Conservation (phyloP, 129 eudicot species). For the Dittrichia graveolens region DNA sequence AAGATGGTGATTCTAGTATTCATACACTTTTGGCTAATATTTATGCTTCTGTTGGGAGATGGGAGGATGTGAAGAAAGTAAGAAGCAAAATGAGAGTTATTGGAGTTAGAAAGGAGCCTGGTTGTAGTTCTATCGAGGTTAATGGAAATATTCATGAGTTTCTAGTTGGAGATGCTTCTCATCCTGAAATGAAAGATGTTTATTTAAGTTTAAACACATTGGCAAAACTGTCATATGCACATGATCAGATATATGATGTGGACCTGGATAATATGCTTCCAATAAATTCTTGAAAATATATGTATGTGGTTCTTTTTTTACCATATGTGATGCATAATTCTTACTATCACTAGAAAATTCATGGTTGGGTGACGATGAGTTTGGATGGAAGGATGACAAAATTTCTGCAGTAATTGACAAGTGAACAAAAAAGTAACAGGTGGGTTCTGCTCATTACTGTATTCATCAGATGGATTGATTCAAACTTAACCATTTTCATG, state of each 20-base stretch:
- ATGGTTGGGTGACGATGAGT: too few species aligned
- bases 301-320: too few species aligned
- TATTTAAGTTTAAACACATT: slow-evolving; percentile 24
- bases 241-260: slow-evolving; percentile 24
- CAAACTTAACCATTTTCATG: too few species aligned
- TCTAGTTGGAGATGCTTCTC: slow-evolving; percentile 37
- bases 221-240: slow-evolving; percentile 9
- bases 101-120: slow-evolving; percentile 53
- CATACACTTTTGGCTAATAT: slow-evolving; percentile 54
- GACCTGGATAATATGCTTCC: not conserved
- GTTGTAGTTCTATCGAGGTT: slow-evolving; percentile 64
- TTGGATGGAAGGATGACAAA: too few species aligned
- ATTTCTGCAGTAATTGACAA: too few species aligned
- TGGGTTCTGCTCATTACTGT: too few species aligned
- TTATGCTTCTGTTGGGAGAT: slow-evolving; percentile 61
- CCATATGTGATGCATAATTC: too few species aligned
- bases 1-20: slow-evolving; percentile 50
- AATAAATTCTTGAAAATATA: too few species aligned
- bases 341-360: too few species aligned
- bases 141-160: slow-evolving; percentile 41
- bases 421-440: too few species aligned
- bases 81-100: slow-evolving; percentile 50
- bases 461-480: too few species aligned
- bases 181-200: slow-evolving; percentile 24
- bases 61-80: slow-evolving; percentile 57